Base-by-base conservation (phyloP, 148 eudicot genomes). In the Spergularia marina region DNA sequence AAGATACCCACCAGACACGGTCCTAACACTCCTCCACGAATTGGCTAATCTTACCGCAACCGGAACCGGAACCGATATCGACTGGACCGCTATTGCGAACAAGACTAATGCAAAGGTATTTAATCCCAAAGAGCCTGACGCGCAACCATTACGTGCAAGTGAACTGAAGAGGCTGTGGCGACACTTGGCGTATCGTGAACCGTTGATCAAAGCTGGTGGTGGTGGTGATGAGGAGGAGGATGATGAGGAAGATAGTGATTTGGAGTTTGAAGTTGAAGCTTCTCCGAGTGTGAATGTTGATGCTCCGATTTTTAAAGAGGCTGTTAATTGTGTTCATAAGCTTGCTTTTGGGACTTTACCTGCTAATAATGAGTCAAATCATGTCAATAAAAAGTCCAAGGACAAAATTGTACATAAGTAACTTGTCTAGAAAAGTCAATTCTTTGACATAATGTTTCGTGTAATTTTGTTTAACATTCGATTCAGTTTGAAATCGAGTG, bases 201-300 rank as follows among this genome's bases (percentile, higher is more conserved):
- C 57, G 39, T 12, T 68, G 36, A 51, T 68, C 6, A 47, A 41
- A 18, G 11, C 23, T 15, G 20, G 17, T 15, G 20, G 20, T 9
- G 4, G 0, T 20, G 9, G 4, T 4, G 36, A 12, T 5, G 71
- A 13, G 10, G 40, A 51, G 12, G 25, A 5, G 4, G 41, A 12
- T 67, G 56, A 23, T 12, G 56, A 21, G 21, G 71, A 23, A 23
- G 69, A 65, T 17, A 65, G 71, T 51, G 71, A 68, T 23, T 21
- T 68, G 39, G 71, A 68, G 21, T 51, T 68, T 21, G 71, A 68
- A 68, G 49, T 68, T 56, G n/a, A 51, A 18, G 53, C n/a, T 41
- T 44, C 9, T 13, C n/a, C 13, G 20, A 11, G 44, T 13, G 4
- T 62, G 66, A 30, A 30, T 62, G 13, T 62, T 9, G 53, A 41